These are phyloP conservation scores for Emydomyces testavorans DNA, from an alignment of 2,329 filamentous ascomycete species.

Conservation along the genomic window DNA sequence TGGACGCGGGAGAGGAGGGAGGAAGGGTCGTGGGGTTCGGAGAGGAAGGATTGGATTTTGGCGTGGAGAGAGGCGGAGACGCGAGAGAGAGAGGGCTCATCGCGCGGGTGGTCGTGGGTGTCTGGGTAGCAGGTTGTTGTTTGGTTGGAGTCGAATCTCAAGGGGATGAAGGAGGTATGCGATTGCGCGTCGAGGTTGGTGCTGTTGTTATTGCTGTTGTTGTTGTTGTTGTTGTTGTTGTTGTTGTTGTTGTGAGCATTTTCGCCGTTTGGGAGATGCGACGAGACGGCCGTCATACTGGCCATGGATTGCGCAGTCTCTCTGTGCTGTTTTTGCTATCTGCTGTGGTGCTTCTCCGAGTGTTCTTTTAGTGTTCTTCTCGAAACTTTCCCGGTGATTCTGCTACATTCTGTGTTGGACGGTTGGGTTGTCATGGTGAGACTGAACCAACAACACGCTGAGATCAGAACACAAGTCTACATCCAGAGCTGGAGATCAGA, in stretches of 20 bases:
- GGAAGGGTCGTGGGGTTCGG: constrained; percentile 45
- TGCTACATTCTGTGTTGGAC: too few relatives aligned
- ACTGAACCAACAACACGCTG: too few relatives aligned
- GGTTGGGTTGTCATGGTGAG: too few relatives aligned
- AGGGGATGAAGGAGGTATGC: neutral
- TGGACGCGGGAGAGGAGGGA: constrained; percentile 54
- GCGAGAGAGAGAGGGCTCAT: constrained; percentile 36
- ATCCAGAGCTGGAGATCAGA: too few relatives aligned
- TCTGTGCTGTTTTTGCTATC: neutral
- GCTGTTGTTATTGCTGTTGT: too few relatives aligned
- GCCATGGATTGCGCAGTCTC: neutral
- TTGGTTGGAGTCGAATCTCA: neutral
- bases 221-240: neutral
- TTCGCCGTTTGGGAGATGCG: neutral
- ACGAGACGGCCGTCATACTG: neutral
- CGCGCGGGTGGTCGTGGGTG: neutral
- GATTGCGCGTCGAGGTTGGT: too few relatives aligned
- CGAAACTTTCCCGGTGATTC: neutral
- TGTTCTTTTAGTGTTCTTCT: neutral
- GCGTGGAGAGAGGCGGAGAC: constrained; percentile 54
- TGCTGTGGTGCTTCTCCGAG: neutral
- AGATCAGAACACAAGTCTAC: too few relatives aligned
- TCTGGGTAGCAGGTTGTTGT: neutral
- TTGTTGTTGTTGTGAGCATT: neutral
- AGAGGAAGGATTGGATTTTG: constrained; percentile 54